Conservation (phyloP, 257 asterid genomes). For the Anisodus tanguticus region DNA sequence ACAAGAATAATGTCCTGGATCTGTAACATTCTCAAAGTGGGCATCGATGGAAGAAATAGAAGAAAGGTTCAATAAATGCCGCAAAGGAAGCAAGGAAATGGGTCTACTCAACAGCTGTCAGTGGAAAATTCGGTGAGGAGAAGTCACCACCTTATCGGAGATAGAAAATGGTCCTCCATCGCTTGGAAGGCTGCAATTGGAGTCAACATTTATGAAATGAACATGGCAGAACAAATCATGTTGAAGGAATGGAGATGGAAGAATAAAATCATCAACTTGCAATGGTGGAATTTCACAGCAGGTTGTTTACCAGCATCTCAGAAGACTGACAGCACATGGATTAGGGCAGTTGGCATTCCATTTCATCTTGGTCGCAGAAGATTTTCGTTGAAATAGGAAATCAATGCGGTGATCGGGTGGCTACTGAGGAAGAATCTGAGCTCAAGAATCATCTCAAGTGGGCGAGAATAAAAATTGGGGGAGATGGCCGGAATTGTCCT, state of each 20-base stretch:
- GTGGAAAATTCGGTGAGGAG: background rate
- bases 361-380: background rate
- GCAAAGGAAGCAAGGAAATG: background rate
- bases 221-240: background rate
- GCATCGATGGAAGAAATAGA: too few relatives aligned
- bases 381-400: background rate
- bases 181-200: background rate
- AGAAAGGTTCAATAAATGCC: slow-evolving; percentile 6
- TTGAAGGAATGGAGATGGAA: background rate
- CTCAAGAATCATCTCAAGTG: slow-evolving; percentile 11
- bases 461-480: background rate
- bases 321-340: background rate
- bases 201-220: background rate
- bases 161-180: background rate
- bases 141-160: background rate
- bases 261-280: background rate
- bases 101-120: background rate
- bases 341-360: background rate
- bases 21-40: background rate
- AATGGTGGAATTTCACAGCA: background rate
- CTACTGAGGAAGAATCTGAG: background rate
- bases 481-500: background rate
- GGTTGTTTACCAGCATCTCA: background rate
- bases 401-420: background rate
- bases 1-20: background rate